Base-by-base conservation (phyloP, 805 yeast genomes). In the Crinitomyces ghanaensis region DNA sequence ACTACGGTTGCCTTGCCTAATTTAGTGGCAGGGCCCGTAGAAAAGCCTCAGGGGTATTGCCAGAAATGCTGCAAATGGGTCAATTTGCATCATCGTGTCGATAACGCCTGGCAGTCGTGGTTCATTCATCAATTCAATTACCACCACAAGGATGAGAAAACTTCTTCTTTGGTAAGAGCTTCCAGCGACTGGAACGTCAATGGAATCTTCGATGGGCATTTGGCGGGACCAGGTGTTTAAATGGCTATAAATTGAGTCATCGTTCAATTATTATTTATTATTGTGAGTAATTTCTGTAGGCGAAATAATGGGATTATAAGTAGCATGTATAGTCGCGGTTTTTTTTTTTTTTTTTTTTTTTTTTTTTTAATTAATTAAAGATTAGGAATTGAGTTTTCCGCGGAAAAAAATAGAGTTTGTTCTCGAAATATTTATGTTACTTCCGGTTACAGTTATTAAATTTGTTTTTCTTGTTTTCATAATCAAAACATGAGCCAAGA, bases 71-170 rank as follows among this genome's bases (percentile, higher is more conserved):
- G 26, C 13, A 14, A 28, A 24, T 40, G 44, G 44, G 23, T 40
- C 9, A 41, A 40, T 21, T 30, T 40, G 7, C 44, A 40, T 22
- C 44, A 40, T 29, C 31, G 44, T 7, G 23, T 37, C 12, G 35
- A 40, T 25, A 41, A 41, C n/a, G 28, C 28, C 15, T 40, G 44
- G 44, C 44, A 40, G 31, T 37, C 39, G 11, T 40, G 44, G 44
- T 40, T 37, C 22, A 40, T 40, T 23, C 44, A 40, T 25, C 44
- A 40, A 20, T 40, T 38, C 28, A 39, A 38, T n/a, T 21, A 20
- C 11, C 44, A 40, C 28, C 44, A 40, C 31, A 40, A 40, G 15
- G 44, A 40, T 17, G 30, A 37, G 25, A 28, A 17, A n/a, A n/a
- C n/a, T n/a, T n/a, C n/a, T n/a, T n/a, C n/a, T n/a, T n/a, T n/a